Conservation (phyloP, 2,329 filamentous ascomycete species). For the Pestalotiopsis sp. region DNA sequence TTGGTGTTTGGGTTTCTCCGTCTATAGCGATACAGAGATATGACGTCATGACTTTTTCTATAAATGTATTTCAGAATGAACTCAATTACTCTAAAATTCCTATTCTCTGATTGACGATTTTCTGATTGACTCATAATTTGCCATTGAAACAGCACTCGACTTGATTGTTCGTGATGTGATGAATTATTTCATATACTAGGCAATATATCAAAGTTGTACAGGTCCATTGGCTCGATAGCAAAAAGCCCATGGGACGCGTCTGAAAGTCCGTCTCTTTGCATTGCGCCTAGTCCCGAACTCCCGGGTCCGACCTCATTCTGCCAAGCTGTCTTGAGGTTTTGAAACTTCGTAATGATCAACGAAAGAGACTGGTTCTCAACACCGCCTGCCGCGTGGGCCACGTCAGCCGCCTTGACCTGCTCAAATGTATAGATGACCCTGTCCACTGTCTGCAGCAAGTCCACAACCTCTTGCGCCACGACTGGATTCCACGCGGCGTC, state of each 20-base stretch:
- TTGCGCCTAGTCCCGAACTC: conserved; percentile 6
- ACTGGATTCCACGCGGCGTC: conserved; percentile 41
- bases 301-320: conserved; percentile 11
- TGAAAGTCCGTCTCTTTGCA: conserved; percentile 2
- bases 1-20: neutral
- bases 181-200: neutral
- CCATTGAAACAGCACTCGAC: neutral
- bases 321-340: conserved; percentile 15
- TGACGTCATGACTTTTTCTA: neutral
- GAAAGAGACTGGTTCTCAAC: conserved; percentile 17
- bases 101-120: neutral
- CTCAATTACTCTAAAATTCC: neutral
- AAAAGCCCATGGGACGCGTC: conserved; percentile 3
- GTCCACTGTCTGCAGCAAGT: conserved; percentile 30
- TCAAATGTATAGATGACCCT: conserved; percentile 18
- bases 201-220: neutral
- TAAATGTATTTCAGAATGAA: neutral
- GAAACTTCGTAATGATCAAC: conserved; percentile 13
- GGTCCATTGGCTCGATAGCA: neutral
- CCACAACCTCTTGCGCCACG: conserved; percentile 32
- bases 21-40: neutral
- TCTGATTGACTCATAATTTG: neutral
- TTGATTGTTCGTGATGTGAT: neutral
- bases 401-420: conserved; percentile 14
- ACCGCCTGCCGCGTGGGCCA: conserved; percentile 6